Evolutionary conservation across 768 basidiomycete species (phyloP).

Genomic region (Boletus sensibilis): DNA sequence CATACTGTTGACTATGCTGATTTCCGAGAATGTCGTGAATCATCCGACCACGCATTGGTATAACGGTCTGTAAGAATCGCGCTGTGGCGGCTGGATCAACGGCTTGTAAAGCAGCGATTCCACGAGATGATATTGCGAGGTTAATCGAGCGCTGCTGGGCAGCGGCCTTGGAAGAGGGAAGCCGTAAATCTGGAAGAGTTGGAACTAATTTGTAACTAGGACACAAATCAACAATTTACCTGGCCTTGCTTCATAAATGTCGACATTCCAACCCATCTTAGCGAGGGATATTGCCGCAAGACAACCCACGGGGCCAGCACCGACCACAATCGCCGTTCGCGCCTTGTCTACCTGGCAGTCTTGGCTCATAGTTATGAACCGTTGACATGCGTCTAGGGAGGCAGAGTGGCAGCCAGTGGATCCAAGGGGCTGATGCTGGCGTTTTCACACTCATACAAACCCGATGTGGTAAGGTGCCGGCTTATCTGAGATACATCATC

Average conservation of each 20-base stretch:
- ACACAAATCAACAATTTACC: constrained; percentile 44
- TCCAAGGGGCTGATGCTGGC: not conserved
- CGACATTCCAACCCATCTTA: constrained; percentile 82
- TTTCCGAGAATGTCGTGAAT: constrained; percentile 77
- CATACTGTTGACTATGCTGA: constrained; percentile 83
- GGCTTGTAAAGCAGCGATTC: constrained; percentile 81
- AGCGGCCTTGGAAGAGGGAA: constrained; percentile 62
- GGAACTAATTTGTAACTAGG: constrained; percentile 11
- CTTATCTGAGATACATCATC: constrained; percentile 19
- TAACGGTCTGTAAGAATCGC: constrained; percentile 71
- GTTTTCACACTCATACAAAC: constrained; percentile 4
- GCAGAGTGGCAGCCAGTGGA: not conserved
- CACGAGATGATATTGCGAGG: constrained; percentile 91
- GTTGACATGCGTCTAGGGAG: not conserved
- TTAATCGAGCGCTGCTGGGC: constrained; percentile 89
- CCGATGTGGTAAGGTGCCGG: constrained; percentile 15
- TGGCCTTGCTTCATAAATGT: constrained; percentile 75
- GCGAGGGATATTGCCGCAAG: constrained; percentile 84
- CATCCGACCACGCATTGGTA: constrained; percentile 96
- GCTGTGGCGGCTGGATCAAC: constrained; percentile 71
- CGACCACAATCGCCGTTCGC: constrained; percentile 65
- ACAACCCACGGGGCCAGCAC: constrained; percentile 94
- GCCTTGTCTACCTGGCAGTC: not conserved
- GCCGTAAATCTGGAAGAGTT: constrained; percentile 60
- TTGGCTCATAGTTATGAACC: constrained; percentile 14